phyloP scores from a whole-genome alignment of 768 basidiomycete genomes.

The Suillus plorans region DNA sequence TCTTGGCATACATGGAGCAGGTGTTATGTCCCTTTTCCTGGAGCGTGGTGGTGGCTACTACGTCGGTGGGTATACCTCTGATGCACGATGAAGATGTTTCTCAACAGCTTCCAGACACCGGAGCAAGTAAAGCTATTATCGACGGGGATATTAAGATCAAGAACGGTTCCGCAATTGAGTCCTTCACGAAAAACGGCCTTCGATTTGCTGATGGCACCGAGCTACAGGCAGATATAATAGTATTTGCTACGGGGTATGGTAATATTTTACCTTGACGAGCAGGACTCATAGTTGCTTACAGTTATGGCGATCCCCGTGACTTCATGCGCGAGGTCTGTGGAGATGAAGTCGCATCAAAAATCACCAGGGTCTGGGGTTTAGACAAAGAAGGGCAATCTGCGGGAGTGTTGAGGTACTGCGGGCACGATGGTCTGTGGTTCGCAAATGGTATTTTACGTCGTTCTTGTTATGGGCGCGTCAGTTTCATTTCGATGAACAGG shows the following conservation, averaged over 20 bases:
- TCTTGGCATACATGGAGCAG: conserved; percentile 33
- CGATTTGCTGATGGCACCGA: conserved; percentile 29
- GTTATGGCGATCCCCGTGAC: conserved; percentile 46
- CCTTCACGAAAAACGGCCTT: conserved; percentile 31
- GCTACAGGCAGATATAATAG: conserved; percentile 30
- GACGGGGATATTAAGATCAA: conserved; percentile 53
- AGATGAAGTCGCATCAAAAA: conserved; percentile 41
- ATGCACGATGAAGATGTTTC: background rate
- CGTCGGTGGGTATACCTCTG: conserved; percentile 27
- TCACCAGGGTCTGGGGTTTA: conserved; percentile 59
- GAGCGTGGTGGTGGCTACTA: conserved; percentile 41
- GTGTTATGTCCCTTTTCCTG: conserved; percentile 28
- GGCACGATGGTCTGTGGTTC: conserved; percentile 37
- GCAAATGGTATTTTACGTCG: conserved; percentile 17
- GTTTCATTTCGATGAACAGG: conserved; percentile 14
- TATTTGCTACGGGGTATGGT: conserved; percentile 31
- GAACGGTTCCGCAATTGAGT: conserved; percentile 35
- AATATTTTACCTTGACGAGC: background rate
- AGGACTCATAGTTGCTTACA: conserved; percentile 18
- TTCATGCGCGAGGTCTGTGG: conserved; percentile 46
- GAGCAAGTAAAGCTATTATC: conserved; percentile 43
- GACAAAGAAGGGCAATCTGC: conserved; percentile 62
- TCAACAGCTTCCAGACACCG: conserved; percentile 25
- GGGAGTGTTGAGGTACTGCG: conserved; percentile 34
- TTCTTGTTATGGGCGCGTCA: no score